These are phyloP conservation scores for Purpureocillium takamizusanense DNA, from an alignment of 2,329 filamentous ascomycete species.

Conservation along the genomic window DNA sequence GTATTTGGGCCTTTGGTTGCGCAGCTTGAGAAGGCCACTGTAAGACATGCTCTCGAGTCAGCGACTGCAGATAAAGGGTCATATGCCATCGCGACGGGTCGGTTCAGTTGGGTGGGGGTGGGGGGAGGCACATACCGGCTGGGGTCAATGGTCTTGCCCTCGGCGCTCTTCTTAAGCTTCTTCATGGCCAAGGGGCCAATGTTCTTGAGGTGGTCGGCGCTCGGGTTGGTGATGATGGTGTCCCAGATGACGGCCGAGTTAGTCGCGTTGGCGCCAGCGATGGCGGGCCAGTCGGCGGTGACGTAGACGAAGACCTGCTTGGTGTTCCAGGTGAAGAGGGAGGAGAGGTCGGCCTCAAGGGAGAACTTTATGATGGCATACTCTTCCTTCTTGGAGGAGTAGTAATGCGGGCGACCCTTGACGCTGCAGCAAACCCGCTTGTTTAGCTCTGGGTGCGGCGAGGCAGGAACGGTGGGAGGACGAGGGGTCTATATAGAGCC, in stretches of 20 bases:
- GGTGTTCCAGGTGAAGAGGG: constrained; percentile 98
- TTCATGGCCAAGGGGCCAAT: constrained; percentile 50
- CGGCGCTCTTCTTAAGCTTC: constrained; percentile 51
- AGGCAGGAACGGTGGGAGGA: constrained; percentile 6
- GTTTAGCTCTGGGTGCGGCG: not conserved
- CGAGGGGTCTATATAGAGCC: not conserved
- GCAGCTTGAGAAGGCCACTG: constrained; percentile 66
- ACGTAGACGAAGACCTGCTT: constrained; percentile 98
- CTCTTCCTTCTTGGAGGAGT: constrained; percentile 85
- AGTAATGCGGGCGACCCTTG: constrained; percentile 91
- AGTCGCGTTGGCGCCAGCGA: constrained; percentile 26
- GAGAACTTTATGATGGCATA: constrained; percentile 93
- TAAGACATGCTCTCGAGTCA: not conserved
- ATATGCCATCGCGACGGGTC: not conserved
- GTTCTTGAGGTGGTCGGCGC: constrained; percentile 53
- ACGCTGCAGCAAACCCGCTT: constrained; percentile 56
- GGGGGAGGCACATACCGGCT: constrained; percentile 33
- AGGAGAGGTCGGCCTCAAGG: constrained; percentile 80
- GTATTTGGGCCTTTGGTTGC: constrained; percentile 89
- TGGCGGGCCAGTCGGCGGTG: constrained; percentile 60
- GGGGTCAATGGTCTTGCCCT: constrained; percentile 52
- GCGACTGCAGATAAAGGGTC: too few relatives aligned
- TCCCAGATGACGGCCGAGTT: constrained; percentile 93
- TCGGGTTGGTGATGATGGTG: constrained; percentile 73
- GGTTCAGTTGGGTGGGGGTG: constrained; percentile 1